A percentile compares a stretch with the other conserved stretches of the same genome.
Conservation (phyloP, 306 rosid species). For the Citrullus mucosospermus region DNA sequence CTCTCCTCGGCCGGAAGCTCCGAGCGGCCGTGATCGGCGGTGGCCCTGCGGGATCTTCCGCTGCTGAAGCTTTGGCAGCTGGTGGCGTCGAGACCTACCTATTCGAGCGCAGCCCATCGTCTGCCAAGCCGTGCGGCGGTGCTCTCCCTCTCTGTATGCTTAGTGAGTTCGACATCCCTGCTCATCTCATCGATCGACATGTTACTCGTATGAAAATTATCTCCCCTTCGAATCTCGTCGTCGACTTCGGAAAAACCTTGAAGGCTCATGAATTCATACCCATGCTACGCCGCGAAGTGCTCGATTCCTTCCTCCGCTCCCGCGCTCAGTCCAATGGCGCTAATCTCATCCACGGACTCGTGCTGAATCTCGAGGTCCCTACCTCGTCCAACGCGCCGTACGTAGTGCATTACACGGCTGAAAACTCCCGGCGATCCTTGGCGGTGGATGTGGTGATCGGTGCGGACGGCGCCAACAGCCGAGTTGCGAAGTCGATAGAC, state of each 20-base stretch:
- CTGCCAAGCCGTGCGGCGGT: constrained; percentile 92
- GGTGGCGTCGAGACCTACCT: constrained; percentile 80
- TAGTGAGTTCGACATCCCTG: constrained; percentile 65
- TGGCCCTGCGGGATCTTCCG: constrained; percentile 87
- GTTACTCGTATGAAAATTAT: constrained; percentile 59
- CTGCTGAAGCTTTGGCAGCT: constrained; percentile 67
- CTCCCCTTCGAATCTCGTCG: constrained; percentile 84
- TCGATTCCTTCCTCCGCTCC: constrained; percentile 73
- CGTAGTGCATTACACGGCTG: constrained; percentile 39
- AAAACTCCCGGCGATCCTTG: constrained; percentile 20
- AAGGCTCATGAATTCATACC: constrained; percentile 68
- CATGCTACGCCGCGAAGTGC: constrained; percentile 86
- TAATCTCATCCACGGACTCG: constrained; percentile 41
- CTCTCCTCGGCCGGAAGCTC: constrained; percentile 59
- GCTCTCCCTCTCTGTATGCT: constrained; percentile 96
- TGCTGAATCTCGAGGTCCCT: constrained; percentile 49
- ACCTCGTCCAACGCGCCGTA: constrained; percentile 28
- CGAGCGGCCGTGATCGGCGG: constrained; percentile 84
- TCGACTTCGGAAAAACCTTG: constrained; percentile 74
- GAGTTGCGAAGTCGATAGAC: constrained; percentile 61
- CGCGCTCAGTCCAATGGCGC: constrained; percentile 67
- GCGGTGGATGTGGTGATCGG: constrained; percentile 81
- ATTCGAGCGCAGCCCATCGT: constrained; percentile 53
- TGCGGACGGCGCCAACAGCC: constrained; percentile 80
- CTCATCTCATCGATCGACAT: constrained; percentile 66